Evolutionary conservation across 2,329 filamentous ascomycete species (phyloP), one percentile per base, ranked within the genome.

Genomic region (Claviceps sp.): DNA sequence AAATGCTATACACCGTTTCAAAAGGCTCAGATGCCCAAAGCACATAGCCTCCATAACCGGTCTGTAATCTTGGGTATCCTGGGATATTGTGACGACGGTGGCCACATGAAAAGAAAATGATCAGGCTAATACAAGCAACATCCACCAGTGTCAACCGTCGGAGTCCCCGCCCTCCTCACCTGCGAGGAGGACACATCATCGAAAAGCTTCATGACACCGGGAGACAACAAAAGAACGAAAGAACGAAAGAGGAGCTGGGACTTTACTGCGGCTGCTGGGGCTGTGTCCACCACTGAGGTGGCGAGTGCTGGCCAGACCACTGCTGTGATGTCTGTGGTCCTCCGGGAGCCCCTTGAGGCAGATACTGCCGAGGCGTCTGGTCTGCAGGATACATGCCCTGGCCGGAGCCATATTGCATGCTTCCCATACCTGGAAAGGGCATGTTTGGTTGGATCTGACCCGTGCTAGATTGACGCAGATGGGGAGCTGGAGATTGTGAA

Each of bases 281-380:
- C 52, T 71, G 73, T 8, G 71, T 59, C 76, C 76, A 80, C 74
- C 77, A 79, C 60, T 77, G 71, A 51, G 77, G 74, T 8, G 80
- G 75, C 53, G 82, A 81, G 59, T 83, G 81, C 59, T 84, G 81
- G 40, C 79, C 71, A 6, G 72, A 72, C 75, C 75, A 81, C 4
- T 69, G 64, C 55, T 80, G 77, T 2, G 73, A 72, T 22, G 73
- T 73, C 5, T 74, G 70, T 11, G 76, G 75, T 6, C 69, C 67
- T 4, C 68, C 68, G 4, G 81, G 66, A 59, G 75, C 68, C 65
- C 76, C 70, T 67, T 82, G 74, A 60, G 84, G 81, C 79, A 89
- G 77, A 69, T 84, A 85, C 61, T 82, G 78, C 50, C 81, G 73
- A 4, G 79, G 76, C 1, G 78, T 81, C 66, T 82, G 80, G 47